A percentile compares a stretch with the other conserved stretches of the same genome.
phyloP scores from a whole-genome alignment of 176 grass and related monocot species.

The Triticum urartu region DNA sequence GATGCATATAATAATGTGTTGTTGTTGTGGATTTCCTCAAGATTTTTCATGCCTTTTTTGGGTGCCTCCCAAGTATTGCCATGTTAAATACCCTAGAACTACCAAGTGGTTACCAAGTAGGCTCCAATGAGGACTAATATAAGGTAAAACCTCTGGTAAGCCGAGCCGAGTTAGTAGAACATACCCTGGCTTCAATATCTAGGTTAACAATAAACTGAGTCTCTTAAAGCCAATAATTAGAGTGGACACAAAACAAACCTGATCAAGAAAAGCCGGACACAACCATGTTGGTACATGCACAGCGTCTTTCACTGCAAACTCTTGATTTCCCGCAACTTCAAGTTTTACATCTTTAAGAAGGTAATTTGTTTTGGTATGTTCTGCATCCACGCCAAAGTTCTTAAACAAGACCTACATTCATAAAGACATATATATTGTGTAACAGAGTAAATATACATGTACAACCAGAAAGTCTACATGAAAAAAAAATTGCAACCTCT shows the following conservation, averaged over 20 bases:
- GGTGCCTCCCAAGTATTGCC: no score
- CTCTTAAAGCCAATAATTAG: not conserved
- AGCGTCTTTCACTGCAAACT: constrained; percentile 75
- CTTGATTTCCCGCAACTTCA: constrained; percentile 68
- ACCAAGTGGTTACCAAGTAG: no score
- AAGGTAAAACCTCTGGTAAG: no score
- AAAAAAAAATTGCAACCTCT: constrained; percentile 40
- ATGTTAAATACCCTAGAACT: no score
- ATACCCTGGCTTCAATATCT: no score
- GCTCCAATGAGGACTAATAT: no score
- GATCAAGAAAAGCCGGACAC: constrained; percentile 59
- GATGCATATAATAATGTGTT: no score
- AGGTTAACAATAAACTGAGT: not conserved
- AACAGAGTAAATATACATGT: not conserved
- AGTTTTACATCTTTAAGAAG: constrained; percentile 59
- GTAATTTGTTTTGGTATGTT: constrained; percentile 69
- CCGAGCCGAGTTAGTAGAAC: no score
- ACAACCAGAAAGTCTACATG: not conserved
- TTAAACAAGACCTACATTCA: constrained; percentile 62
- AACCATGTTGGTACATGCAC: constrained; percentile 46
- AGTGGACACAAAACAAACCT: constrained; percentile 45
- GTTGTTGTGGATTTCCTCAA: no score
- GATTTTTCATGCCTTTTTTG: no score
- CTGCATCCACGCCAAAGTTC: constrained; percentile 64
- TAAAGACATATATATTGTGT: not conserved